Conservation (phyloP, 805 yeast genomes). For the Sungouiella blattae region DNA sequence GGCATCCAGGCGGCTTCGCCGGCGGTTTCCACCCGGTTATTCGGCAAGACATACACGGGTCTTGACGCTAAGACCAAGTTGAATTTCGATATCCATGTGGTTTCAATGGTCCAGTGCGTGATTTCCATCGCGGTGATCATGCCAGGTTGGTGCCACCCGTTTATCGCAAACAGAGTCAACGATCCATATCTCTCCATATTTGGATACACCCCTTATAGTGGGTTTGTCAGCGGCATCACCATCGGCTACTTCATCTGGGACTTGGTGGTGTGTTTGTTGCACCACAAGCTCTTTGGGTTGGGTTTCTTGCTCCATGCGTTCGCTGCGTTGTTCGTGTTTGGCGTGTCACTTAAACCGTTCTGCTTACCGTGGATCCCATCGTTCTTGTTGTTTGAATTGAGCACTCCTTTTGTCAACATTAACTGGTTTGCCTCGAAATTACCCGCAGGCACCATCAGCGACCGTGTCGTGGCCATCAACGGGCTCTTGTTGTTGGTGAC, state of each 20-base stretch:
- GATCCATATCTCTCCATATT: slow-evolving; percentile 46
- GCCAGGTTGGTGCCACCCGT: slow-evolving; percentile 63
- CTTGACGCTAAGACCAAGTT: slow-evolving; percentile 45
- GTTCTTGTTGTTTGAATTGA: slow-evolving; percentile 79
- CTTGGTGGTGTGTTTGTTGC: slow-evolving; percentile 58
- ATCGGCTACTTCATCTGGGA: slow-evolving; percentile 95
- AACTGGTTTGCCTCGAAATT: slow-evolving; percentile 87
- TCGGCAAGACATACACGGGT: slow-evolving; percentile 54
- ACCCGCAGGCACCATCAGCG: slow-evolving; percentile 63
- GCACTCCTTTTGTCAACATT: slow-evolving; percentile 91
- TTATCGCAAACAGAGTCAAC: slow-evolving; percentile 31
- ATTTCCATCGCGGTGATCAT: slow-evolving; percentile 55
- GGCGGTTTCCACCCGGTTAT: slow-evolving; percentile 41
- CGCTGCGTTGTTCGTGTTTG: slow-evolving; percentile 75
- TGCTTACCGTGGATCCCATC: slow-evolving; percentile 79
- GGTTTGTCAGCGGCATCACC: slow-evolving; percentile 68
- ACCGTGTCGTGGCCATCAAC: slow-evolving; percentile 53
- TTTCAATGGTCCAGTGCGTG: slow-evolving; percentile 79
- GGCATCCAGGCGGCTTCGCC: slow-evolving; percentile 53
- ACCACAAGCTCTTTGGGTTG: slow-evolving; percentile 68
- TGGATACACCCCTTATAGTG: slow-evolving; percentile 75
- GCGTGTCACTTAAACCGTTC: slow-evolving; percentile 62
- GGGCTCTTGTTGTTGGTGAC: slow-evolving; percentile 66
- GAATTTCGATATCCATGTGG: slow-evolving; percentile 89
- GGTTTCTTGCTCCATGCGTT: slow-evolving; percentile 82